Base-by-base conservation (phyloP, 1,284 basidiomycete species). In the Trichosporon faecale region DNA sequence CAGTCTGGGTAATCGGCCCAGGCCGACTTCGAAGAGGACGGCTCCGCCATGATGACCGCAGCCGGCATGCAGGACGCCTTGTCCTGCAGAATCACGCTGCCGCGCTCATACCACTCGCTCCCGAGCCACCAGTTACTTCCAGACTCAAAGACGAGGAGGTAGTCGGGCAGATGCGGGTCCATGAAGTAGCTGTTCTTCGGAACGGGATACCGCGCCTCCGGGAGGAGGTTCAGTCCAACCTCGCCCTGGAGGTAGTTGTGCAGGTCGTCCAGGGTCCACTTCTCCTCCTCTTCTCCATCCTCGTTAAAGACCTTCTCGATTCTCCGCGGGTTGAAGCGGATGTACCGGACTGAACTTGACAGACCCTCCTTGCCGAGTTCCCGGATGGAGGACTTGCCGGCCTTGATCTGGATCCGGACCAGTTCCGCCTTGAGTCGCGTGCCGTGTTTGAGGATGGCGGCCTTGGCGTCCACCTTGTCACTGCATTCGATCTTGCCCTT, bases 21-120 rank as follows among this genome's bases (percentile, higher is more conserved):
- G 0, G n/a, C 18, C 18, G 49, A 25, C 40, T 9, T 9, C 2
- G 18, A 18, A 8, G 27, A n/a, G 9, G 27, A n/a, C 2, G 27
- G 57, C 18, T 31, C 57, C 1, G 57, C 57, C 79, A 82, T 83
- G 57, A 98, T 87, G 4, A 98, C 88, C 68, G 89, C 86, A 0
- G 96, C 94, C 9, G 97, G 95, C 80, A 99, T 95, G 84, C 97
- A 99, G 64, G 92, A 95, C 14, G 97, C 96, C 81, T 98, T 96
- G 83, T 99, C 97, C 82, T 99, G 97, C 9, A 98, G 85, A 69
- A 99, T 94, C 35, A 99, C 84, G 21, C 78, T 80, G 70, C 83
- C 83, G 23, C 75, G 70, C 67, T 78, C 76, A 67, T 83, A 84
- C 78, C 82, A 83, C 49, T 75, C 71, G 68, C 82, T 79, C 2